Conservation (phyloP, 768 basidiomycete species). For the Amanita pseudoporphyria region DNA sequence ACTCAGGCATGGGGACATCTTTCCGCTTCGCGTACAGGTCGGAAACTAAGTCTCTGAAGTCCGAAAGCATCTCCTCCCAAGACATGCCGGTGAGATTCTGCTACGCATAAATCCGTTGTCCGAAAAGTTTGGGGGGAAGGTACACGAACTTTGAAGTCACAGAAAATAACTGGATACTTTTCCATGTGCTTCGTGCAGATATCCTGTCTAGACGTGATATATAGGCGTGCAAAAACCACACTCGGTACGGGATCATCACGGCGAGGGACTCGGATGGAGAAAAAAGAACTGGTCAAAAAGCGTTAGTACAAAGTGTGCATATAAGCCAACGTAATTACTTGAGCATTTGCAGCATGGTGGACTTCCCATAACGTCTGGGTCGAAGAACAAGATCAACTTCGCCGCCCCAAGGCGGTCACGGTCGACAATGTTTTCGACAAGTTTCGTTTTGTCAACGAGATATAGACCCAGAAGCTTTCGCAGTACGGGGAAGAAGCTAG, state of each 20-base stretch:
- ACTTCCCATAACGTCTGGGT: too few species aligned
- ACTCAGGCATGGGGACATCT: conserved; percentile 7
- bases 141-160: too few species aligned
- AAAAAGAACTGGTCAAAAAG: conserved; percentile 10
- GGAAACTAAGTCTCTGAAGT: too few species aligned
- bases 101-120: too few species aligned
- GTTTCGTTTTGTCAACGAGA: too few species aligned
- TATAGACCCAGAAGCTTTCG: conserved; percentile 7
- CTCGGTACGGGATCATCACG: conserved; percentile 5
- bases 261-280: conserved; percentile 9
- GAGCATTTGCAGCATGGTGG: too few species aligned
- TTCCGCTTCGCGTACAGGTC: conserved; percentile 8
- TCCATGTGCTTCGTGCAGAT: too few species aligned
- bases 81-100: too few species aligned
- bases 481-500: conserved; percentile 7
- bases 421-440: conserved; percentile 12
- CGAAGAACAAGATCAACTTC: too few species aligned
- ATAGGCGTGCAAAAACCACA: conserved; percentile 9
- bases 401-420: not conserved
- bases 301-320: conserved; percentile 4
- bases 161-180: too few species aligned
- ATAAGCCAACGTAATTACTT: conserved; percentile 4
- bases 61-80: too few species aligned
- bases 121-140: conserved; percentile 5
- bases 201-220: conserved; percentile 10